These are phyloP conservation scores for Alectoria sarmentosa DNA, from an alignment of 495 filamentous ascomycete genomes.

Conservation along the genomic window DNA sequence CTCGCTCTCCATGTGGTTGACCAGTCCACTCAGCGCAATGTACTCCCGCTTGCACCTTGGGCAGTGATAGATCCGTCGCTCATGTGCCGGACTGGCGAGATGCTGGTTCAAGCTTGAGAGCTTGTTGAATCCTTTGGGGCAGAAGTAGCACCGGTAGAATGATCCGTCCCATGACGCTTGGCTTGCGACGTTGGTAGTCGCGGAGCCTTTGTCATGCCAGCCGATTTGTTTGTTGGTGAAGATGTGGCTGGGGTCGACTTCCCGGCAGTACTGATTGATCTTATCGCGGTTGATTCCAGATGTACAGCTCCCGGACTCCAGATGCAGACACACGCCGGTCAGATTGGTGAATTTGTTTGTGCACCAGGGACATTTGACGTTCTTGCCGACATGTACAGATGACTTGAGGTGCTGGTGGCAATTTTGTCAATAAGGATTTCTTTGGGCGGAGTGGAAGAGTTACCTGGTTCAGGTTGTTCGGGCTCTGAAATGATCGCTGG, in stretches of 20 bases:
- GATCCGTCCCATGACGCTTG: conserved; percentile 28
- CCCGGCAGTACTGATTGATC: conserved; percentile 25
- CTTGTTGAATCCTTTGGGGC: conserved; percentile 19
- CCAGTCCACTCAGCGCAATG: conserved; percentile 26
- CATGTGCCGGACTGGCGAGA: conserved; percentile 28
- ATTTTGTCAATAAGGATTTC: neutral
- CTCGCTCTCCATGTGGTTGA: conserved; percentile 32
- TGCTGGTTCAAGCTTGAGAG: conserved; percentile 26
- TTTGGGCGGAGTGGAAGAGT: neutral
- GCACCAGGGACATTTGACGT: conserved; percentile 30
- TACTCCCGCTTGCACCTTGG: conserved; percentile 27
- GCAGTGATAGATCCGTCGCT: conserved; percentile 28
- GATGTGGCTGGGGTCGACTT: conserved; percentile 27
- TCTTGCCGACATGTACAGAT: conserved; percentile 26
- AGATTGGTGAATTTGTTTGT: conserved; percentile 24
- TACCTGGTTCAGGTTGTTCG: conserved; percentile 27
- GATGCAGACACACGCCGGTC: conserved; percentile 27
- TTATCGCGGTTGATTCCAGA: conserved; percentile 27
- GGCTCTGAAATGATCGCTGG: conserved; percentile 23
- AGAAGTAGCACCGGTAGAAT: conserved; percentile 30
- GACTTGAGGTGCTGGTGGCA: conserved; percentile 28
- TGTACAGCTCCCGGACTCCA: conserved; percentile 28
- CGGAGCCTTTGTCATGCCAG: conserved; percentile 15
- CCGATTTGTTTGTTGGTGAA: conserved; percentile 28
- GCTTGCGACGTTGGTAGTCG: conserved; percentile 23